A percentile compares a stretch with the other conserved stretches of the same genome.
phyloP scores from a whole-genome alignment of 169 alveolate species.

The Eimeria maxima region DNA sequence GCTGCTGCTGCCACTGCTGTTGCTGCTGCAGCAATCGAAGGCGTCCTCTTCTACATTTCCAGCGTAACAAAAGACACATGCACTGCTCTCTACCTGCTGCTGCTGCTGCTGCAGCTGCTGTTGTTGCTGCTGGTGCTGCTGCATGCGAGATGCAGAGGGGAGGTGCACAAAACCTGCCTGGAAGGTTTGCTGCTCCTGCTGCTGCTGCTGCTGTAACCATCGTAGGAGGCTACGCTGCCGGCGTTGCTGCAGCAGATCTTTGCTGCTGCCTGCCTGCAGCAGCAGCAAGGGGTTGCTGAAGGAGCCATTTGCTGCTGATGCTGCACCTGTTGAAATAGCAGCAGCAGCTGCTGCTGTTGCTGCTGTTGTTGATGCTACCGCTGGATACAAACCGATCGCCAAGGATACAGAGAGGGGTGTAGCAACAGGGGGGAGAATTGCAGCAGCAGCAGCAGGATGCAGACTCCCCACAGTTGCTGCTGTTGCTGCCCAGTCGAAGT shows the following conservation, averaged over 20 bases:
- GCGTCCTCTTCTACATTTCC: background rate
- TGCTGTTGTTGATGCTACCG: conserved; percentile 24
- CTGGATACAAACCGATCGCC: background rate
- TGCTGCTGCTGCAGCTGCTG: conserved; percentile 39
- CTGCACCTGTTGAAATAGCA: background rate
- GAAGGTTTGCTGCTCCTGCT: conserved; percentile 12
- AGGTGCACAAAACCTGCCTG: conserved; percentile 42
- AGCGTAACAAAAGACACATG: background rate
- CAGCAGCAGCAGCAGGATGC: conserved; percentile 11
- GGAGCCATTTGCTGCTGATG: background rate
- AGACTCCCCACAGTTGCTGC: conserved; percentile 10
- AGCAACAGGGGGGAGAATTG: conserved; percentile 37
- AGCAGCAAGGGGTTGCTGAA: conserved; percentile 20
- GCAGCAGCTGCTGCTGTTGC: background rate
- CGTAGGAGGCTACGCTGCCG: conserved; percentile 47
- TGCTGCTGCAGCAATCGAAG: conserved; percentile 47
- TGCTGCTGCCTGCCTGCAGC: background rate
- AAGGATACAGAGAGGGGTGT: conserved; percentile 17
- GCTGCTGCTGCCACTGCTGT: conserved; percentile 56
- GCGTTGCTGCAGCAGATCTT: background rate
- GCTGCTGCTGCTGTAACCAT: conserved; percentile 31
- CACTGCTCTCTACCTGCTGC: background rate
- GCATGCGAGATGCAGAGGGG: background rate
- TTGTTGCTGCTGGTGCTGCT: conserved; percentile 64
- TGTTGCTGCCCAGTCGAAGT: conserved; percentile 39